phyloP scores from a whole-genome alignment of 495 filamentous ascomycete species.

The Platismatia glauca region DNA sequence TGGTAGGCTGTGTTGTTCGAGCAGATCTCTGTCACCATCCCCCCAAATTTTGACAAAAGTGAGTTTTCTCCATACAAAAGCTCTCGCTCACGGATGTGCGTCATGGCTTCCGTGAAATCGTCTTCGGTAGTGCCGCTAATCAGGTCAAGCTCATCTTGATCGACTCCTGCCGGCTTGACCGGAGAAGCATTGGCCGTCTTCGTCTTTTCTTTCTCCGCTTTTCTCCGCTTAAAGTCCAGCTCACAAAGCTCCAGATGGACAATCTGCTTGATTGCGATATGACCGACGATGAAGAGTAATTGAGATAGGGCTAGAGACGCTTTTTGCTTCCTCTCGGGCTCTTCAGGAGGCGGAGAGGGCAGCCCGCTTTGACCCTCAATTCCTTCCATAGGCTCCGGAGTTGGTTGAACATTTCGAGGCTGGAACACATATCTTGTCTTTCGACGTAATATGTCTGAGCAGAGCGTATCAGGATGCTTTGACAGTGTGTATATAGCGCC shows the following conservation, averaged over 20 bases:
- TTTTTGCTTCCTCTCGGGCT: slow-evolving; percentile 40
- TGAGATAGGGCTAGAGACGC: slow-evolving; percentile 73
- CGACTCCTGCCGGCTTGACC: slow-evolving; percentile 32
- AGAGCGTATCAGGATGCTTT: slow-evolving; percentile 88
- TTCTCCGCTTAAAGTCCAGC: slow-evolving; percentile 92
- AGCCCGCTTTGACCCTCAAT: slow-evolving; percentile 32
- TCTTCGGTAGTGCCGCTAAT: slow-evolving; percentile 97
- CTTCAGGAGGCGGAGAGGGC: slow-evolving; percentile 29
- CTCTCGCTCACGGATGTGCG: slow-evolving; percentile 87
- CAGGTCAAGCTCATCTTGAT: slow-evolving; percentile 78
- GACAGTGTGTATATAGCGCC: slow-evolving; percentile 91
- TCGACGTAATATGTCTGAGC: slow-evolving; percentile 80
- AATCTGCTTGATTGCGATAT: slow-evolving; percentile 97
- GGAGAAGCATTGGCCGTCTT: slow-evolving; percentile 46
- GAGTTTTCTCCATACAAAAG: slow-evolving; percentile 81
- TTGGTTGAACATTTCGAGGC: slow-evolving; percentile 28
- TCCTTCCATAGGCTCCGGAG: slow-evolving; percentile 26
- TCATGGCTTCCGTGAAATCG: slow-evolving; percentile 95
- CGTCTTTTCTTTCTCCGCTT: slow-evolving; percentile 86
- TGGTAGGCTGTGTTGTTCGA: slow-evolving; percentile 85
- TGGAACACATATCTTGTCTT: slow-evolving; percentile 80
- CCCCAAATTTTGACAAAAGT: slow-evolving; percentile 79
- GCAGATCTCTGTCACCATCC: slow-evolving; percentile 85
- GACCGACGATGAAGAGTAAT: slow-evolving; percentile 88
- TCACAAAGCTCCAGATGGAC: slow-evolving; percentile 99